These are phyloP conservation scores for Plenodomus tracheiphilus DNA, from an alignment of 2,329 filamentous ascomycete species.

Conservation along the genomic window DNA sequence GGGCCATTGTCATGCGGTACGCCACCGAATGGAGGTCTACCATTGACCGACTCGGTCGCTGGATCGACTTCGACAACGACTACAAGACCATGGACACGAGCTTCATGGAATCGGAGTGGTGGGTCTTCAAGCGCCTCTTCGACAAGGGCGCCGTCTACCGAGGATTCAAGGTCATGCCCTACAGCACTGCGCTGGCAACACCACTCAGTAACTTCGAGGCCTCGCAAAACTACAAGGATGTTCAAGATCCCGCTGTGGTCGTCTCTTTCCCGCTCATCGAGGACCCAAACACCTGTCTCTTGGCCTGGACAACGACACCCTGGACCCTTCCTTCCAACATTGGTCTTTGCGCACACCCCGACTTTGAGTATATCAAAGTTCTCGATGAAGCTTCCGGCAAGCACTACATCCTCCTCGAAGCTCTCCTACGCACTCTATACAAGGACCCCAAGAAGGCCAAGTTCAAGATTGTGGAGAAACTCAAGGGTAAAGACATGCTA, in stretches of 20 bases:
- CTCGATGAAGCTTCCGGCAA: constrained; percentile 80
- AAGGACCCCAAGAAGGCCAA: constrained; percentile 97
- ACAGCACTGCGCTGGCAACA: constrained; percentile 86
- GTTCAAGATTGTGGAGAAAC: constrained; percentile 77
- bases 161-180: constrained; percentile 91
- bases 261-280: constrained; percentile 83
- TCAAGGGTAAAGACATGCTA: constrained; percentile 82
- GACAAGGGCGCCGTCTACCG: constrained; percentile 90
- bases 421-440: constrained; percentile 79
- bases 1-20: constrained; percentile 91
- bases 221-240: constrained; percentile 92
- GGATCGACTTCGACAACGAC: constrained; percentile 98
- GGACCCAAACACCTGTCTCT: constrained; percentile 72
- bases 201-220: constrained; percentile 93
- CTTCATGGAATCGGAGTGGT: constrained; percentile 97
- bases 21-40: constrained; percentile 84
- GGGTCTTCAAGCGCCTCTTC: constrained; percentile 92
- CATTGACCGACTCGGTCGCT: constrained; percentile 85
- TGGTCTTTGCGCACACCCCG: constrained; percentile 75
- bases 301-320: constrained; percentile 90
- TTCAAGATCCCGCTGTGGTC: constrained; percentile 87
- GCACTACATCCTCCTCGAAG: constrained; percentile 82
- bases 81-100: constrained; percentile 97
- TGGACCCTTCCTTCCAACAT: constrained; percentile 84
- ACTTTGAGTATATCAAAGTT: constrained; percentile 87